Conservation (phyloP, 2,329 filamentous ascomycete genomes). For the Blastomyces silverae region DNA sequence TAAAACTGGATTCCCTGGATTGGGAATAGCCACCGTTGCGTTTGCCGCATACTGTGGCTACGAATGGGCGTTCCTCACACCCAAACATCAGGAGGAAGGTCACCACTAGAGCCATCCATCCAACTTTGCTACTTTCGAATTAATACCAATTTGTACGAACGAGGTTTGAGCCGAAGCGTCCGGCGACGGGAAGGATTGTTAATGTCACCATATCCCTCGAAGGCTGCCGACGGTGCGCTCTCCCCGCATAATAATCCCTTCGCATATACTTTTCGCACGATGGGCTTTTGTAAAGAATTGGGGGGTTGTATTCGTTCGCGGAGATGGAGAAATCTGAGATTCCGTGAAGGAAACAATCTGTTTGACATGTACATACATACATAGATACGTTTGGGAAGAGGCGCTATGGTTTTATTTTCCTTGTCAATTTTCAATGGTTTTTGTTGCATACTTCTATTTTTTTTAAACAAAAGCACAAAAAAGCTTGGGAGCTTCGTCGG, state of each 20-base stretch:
- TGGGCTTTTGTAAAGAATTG: neutral
- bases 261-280: neutral
- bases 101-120: conserved; percentile 48
- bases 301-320: neutral
- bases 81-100: conserved; percentile 53
- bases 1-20: conserved; percentile 75
- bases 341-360: neutral
- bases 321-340: neutral
- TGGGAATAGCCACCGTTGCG: conserved; percentile 86
- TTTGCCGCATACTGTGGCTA: conserved; percentile 85
- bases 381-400: conserved; percentile 7
- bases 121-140: conserved; percentile 1
- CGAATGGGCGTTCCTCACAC: conserved; percentile 78
- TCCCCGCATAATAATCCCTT: neutral
- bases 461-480: neutral
- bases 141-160: neutral
- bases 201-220: neutral
- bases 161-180: neutral
- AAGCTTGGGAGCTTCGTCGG: neutral
- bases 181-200: neutral
- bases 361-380: conserved; percentile 13
- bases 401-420: conserved; percentile 9
- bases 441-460: neutral
- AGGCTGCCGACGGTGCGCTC: neutral
- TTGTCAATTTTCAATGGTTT: neutral